Conservation (phyloP, 2,329 filamentous ascomycete genomes). For the Cladosporium sp. region DNA sequence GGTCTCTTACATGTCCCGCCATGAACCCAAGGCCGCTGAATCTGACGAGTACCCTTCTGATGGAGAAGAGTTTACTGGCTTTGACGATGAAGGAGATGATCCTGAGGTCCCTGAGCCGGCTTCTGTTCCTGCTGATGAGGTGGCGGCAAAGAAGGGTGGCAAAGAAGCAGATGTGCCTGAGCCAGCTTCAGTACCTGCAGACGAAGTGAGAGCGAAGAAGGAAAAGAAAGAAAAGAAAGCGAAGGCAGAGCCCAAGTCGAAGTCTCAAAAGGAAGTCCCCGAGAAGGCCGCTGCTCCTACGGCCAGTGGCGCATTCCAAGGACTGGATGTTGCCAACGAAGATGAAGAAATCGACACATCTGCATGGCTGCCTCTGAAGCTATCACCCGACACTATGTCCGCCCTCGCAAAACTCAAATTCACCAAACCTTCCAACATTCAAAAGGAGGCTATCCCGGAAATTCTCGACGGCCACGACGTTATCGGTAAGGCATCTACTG, state of each 20-base stretch:
- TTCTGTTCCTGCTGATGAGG: constrained; percentile 21
- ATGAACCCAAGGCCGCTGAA: constrained; percentile 28
- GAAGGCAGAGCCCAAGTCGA: constrained; percentile 17
- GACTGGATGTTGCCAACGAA: constrained; percentile 43
- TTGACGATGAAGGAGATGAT: constrained; percentile 39
- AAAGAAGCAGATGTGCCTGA: constrained; percentile 26
- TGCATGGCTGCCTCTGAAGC: constrained; percentile 68
- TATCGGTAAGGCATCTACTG: constrained; percentile 92
- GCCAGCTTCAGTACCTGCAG: constrained; percentile 21
- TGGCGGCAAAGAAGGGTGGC: constrained; percentile 17
- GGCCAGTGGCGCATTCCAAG: constrained; percentile 48
- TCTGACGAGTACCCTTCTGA: constrained; percentile 27
- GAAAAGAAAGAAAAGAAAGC: constrained; percentile 26
- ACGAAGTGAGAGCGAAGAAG: constrained; percentile 21
- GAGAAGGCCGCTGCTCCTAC: neutral
- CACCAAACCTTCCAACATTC: constrained; percentile 73
- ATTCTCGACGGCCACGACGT: constrained; percentile 82
- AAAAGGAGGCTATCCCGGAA: constrained; percentile 72
- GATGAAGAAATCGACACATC: constrained; percentile 66
- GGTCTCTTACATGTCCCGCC: constrained; percentile 33
- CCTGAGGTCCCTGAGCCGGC: constrained; percentile 24
- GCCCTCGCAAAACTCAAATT: constrained; percentile 78
- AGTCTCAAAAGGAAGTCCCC: constrained; percentile 7
- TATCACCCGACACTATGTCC: constrained; percentile 67
- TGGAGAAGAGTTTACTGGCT: constrained; percentile 61